These are phyloP conservation scores for Aegilops umbellulata DNA, from an alignment of 176 grass and related monocot species.

Conservation along the genomic window DNA sequence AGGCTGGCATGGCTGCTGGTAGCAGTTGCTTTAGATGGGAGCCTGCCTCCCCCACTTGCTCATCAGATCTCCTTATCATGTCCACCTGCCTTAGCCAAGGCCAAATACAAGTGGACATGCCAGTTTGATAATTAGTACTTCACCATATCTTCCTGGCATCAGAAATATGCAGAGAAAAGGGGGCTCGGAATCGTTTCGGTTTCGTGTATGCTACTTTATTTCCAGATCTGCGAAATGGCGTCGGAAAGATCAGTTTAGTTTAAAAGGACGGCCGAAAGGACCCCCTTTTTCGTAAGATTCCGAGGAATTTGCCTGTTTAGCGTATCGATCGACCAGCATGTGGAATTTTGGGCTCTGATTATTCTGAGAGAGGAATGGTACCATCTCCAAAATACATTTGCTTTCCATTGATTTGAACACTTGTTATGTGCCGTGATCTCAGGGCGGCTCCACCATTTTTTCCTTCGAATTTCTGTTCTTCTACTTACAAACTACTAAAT, in stretches of 20 bases:
- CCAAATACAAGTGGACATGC: slow-evolving; percentile 32
- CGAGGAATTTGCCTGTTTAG: not conserved
- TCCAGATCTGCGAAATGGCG: not conserved
- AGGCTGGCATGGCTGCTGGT: slow-evolving; percentile 30
- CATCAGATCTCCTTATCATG: slow-evolving; percentile 24
- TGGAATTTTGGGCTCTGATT: not conserved
- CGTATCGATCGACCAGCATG: not conserved
- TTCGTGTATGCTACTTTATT: not conserved
- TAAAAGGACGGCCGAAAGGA: not conserved
- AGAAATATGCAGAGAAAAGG: not conserved
- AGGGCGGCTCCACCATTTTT: not conserved
- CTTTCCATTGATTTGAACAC: not conserved
- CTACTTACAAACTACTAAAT: not conserved
- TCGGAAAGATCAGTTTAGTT: not conserved
- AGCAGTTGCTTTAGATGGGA: slow-evolving; percentile 19
- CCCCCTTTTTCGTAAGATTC: not conserved
- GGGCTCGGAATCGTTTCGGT: not conserved
- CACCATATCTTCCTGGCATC: slow-evolving; percentile 10
- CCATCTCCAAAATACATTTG: not conserved
- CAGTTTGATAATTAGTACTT: slow-evolving; percentile 25
- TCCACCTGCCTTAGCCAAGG: slow-evolving; percentile 22
- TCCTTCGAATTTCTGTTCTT: not conserved
- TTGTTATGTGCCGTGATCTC: not conserved
- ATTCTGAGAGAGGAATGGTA: not conserved
- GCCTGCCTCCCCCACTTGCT: slow-evolving; percentile 28